Evolutionary conservation across 192 early-diverging fungal genomes (phyloP).

Genomic region (Podila verticillata): DNA sequence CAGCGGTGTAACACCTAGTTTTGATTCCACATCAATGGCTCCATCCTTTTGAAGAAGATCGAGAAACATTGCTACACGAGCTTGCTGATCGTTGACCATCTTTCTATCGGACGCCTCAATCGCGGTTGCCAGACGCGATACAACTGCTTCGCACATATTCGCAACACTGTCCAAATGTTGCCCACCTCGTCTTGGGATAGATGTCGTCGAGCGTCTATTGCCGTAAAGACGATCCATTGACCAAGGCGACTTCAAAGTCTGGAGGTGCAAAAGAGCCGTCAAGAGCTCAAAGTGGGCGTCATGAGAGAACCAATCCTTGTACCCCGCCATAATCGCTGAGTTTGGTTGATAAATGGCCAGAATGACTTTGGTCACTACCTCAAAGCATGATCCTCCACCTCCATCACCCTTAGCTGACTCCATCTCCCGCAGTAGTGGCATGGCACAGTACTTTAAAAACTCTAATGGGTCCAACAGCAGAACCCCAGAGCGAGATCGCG

Average conservation of each 20-base stretch:
- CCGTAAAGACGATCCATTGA: not conserved
- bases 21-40: conserved; percentile 18
- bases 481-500: not conserved
- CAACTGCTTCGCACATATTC: conserved; percentile 14
- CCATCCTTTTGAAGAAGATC: not conserved
- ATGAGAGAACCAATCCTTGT: not conserved
- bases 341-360: conserved; percentile 6
- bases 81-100: not conserved
- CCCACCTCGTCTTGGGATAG: not conserved
- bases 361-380: conserved; percentile 1
- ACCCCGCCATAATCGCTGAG: not conserved
- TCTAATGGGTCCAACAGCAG: conserved; percentile 6
- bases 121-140: not conserved
- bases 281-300: conserved; percentile 14
- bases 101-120: not conserved
- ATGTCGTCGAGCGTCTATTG: not conserved
- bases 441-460: conserved; percentile 20
- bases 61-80: not conserved
- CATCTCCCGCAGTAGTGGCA: conserved; percentile 16
- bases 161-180: conserved; percentile 12
- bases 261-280: conserved; percentile 6
- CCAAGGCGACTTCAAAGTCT: conserved; percentile 3
- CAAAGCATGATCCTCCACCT: not conserved
- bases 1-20: conserved; percentile 5
- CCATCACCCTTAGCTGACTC: not conserved